Evolutionary conservation across 352 stramenopile species (phyloP), one percentile per base, ranked within the genome.

Genomic region (Globisporangium cederbergense): DNA sequence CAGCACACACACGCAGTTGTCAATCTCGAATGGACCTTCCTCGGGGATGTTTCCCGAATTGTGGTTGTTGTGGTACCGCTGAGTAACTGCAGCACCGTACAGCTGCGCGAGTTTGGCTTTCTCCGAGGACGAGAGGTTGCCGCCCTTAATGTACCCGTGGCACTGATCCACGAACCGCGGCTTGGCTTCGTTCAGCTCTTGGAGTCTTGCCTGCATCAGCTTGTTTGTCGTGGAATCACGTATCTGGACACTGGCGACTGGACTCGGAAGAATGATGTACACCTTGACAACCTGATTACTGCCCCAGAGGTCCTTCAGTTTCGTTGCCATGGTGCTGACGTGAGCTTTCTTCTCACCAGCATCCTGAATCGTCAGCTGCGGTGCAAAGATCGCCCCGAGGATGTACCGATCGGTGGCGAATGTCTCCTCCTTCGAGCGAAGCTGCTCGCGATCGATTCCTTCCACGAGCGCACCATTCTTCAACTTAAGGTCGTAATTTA

Each of bases 141-240:
- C 50, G 0, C 77, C 74, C 5, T 72, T 69, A 14, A 79, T 52
- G 47, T 74, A 92, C 4, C 83, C 83, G 45, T 92, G 83, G 34
- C 77, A 88, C 60, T 88, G 79, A 1, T 78, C 79, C 11, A 89
- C 34, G 20, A 90, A 89, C 9, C 74, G 74, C 8, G 83, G 79
- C 14, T 70, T 74, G 0, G 51, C 46, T 38, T 80, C 54, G 7
- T 67, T 72, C n/a, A 71, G 61, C 14, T 79, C 72, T 2, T 65
- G 42, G 3, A 89, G 58, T 14, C 60, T 52, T 2, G 70, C 28
- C 60, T 86, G 70, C 1, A 81, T 14, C 1, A 79, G 51, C 36
- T 82, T 77, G 34, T 77, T 81, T 0, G 70, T 80, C 25, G 74
- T 71, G 5, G 61, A 55, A 55, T 87, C 62, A 13, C 83, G 77